Evolutionary conservation across 2,329 filamentous ascomycete genomes (phyloP).

Genomic region (Leptoxyphium fumago): DNA sequence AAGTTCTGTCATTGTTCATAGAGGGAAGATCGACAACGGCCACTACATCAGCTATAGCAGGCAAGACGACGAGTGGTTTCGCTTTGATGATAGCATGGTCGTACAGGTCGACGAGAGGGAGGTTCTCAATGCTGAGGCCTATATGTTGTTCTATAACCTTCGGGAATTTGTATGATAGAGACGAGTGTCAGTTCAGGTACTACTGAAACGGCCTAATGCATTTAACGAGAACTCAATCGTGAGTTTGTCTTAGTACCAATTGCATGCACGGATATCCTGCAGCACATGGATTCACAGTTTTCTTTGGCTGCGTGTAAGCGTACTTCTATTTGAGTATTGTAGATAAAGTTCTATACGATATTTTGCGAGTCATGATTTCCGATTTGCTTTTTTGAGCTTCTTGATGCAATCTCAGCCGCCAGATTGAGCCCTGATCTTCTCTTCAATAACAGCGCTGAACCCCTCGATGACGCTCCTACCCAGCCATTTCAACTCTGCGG

Average conservation of each 20-base stretch:
- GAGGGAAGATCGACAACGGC: conserved; percentile 82
- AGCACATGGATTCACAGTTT: too few species aligned
- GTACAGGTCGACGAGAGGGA: conserved; percentile 71
- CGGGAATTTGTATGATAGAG: conserved; percentile 6
- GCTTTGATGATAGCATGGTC: conserved; percentile 90
- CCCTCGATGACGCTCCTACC: conserved; percentile 41
- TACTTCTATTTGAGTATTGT: too few species aligned
- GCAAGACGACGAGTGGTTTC: conserved; percentile 79
- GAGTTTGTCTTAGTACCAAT: too few species aligned
- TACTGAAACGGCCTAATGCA: too few species aligned
- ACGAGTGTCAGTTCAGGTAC: too few species aligned
- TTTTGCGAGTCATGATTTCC: too few species aligned
- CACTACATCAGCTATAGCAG: conserved; percentile 86
- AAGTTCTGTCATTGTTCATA: conserved; percentile 79
- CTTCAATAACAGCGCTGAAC: conserved; percentile 36
- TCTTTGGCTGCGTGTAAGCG: too few species aligned
- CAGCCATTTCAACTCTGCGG: conserved; percentile 34
- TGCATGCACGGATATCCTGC: too few species aligned
- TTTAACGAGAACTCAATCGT: too few species aligned
- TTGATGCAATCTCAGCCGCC: too few species aligned
- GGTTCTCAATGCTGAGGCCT: conserved; percentile 73
- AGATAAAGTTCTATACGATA: too few species aligned
- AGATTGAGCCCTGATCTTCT: conserved; percentile 13
- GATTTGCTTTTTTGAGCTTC: too few species aligned
- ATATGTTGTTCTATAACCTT: conserved; percentile 65